Conservation (phyloP, 2,329 filamentous ascomycete species). For the Diaporthe sp. region DNA sequence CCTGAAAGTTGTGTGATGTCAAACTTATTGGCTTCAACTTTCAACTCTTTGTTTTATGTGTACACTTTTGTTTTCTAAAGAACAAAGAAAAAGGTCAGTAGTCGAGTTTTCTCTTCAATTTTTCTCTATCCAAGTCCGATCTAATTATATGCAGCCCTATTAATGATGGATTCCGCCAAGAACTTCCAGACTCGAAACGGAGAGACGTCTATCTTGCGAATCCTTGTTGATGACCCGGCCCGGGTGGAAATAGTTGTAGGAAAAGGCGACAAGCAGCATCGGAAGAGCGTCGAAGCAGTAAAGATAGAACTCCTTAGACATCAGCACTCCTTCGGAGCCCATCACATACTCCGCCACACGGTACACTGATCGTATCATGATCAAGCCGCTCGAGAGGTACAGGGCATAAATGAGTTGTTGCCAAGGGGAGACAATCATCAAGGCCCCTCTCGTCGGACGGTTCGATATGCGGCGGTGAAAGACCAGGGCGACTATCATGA, state of each 20-base stretch:
- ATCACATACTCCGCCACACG: slow-evolving; percentile 13
- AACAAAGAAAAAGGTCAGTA: background rate
- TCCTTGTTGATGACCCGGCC: background rate
- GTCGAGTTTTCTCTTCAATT: background rate
- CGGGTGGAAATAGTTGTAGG: slow-evolving; percentile 13
- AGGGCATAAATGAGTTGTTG: slow-evolving; percentile 9
- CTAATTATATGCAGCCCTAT: background rate
- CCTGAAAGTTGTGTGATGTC: background rate
- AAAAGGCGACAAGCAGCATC: slow-evolving; percentile 19
- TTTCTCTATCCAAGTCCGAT: background rate
- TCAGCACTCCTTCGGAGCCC: background rate
- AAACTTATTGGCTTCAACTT: background rate
- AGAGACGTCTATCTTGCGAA: background rate
- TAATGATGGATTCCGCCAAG: background rate
- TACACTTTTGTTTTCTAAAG: background rate
- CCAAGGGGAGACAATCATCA: slow-evolving; percentile 21
- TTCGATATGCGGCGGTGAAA: slow-evolving; percentile 21
- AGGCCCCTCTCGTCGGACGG: background rate
- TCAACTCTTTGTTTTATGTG: background rate
- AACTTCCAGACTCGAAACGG: background rate
- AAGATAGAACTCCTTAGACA: slow-evolving; percentile 22
- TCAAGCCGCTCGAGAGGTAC: slow-evolving; percentile 19
- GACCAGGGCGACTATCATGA: slow-evolving; percentile 23
- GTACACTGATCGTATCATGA: slow-evolving; percentile 19
- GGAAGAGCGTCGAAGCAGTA: slow-evolving; percentile 9